Evolutionary conservation across 176 grass and related monocot genomes (phyloP).

Genomic region (Carex kokanica): DNA sequence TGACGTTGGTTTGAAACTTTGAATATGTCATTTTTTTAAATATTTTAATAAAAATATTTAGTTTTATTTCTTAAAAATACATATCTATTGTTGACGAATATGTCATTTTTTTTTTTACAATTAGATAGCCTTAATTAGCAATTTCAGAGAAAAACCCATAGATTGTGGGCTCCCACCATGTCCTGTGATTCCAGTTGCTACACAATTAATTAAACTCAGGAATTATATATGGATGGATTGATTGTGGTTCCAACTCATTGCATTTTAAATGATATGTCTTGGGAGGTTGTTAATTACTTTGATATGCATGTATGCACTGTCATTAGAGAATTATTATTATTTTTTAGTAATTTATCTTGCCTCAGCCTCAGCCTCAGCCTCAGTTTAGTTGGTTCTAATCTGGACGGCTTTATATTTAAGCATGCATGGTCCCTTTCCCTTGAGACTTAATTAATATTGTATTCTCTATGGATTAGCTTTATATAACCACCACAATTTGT

Average conservation of each 20-base stretch:
- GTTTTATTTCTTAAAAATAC: too few species aligned
- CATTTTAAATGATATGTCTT: not conserved
- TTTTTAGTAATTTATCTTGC: not conserved
- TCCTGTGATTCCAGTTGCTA: slow-evolving; percentile 6
- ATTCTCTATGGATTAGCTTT: not conserved
- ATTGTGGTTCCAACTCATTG: slow-evolving; percentile 5
- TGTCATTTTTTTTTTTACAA: too few species aligned
- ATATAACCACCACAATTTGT: not conserved
- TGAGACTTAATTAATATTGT: not conserved
- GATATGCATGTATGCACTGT: slow-evolving; percentile 3
- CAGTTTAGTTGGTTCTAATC: not conserved
- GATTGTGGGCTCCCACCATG: not conserved
- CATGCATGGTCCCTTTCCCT: not conserved
- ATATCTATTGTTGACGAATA: too few species aligned
- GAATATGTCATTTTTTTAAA: too few species aligned
- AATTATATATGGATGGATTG: not conserved
- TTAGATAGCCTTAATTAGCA: not conserved
- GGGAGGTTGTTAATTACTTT: not conserved
- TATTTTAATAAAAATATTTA: too few species aligned
- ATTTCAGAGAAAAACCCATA: not conserved
- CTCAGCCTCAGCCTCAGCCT: too few species aligned
- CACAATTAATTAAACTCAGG: not conserved
- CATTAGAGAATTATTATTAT: not conserved
- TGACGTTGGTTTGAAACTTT: too few species aligned
- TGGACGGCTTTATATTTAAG: not conserved